Evolutionary conservation across 2,329 filamentous ascomycete species (phyloP).

Genomic region (Aspergillus sp.): DNA sequence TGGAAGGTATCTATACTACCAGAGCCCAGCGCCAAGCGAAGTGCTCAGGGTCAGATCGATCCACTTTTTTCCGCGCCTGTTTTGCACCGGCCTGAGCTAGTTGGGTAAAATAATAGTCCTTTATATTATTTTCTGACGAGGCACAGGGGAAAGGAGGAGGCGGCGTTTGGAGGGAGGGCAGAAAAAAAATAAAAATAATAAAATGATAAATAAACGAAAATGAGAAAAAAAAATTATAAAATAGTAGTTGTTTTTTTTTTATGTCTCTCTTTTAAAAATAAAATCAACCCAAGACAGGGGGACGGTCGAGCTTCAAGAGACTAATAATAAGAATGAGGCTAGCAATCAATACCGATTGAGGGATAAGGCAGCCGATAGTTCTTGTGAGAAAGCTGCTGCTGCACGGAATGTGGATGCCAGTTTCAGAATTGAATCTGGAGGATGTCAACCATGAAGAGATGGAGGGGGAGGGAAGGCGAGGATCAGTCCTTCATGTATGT

Average conservation of each 20-base stretch:
- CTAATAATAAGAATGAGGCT: conserved; percentile 9
- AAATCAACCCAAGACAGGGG: not conserved
- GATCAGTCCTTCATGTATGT: not conserved
- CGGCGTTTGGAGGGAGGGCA: not conserved
- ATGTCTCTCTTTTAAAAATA: not conserved
- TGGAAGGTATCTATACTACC: conserved; percentile 14
- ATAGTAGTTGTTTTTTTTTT: not conserved
- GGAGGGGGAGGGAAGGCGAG: not conserved
- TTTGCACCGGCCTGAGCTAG: conserved; percentile 15
- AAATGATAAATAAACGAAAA: not conserved
- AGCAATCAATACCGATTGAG: conserved; percentile 3
- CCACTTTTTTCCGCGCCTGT: conserved; percentile 23
- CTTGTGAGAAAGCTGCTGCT: conserved; percentile 2
- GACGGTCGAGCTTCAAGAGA: conserved; percentile 1
- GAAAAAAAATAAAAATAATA: conserved; percentile 4
- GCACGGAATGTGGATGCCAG: conserved; percentile 7
- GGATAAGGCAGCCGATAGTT: conserved; percentile 11
- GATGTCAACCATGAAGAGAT: not conserved
- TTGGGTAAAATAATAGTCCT: conserved; percentile 12
- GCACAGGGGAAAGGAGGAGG: not conserved
- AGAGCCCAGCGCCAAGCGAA: conserved; percentile 16
- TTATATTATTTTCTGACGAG: conserved; percentile 7
- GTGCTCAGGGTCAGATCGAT: conserved; percentile 29
- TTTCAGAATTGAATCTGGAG: conserved; percentile 6
- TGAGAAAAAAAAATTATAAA: not conserved